Base-by-base conservation (phyloP, 1,284 basidiomycete genomes). In the Cryptococcus floricola region DNA sequence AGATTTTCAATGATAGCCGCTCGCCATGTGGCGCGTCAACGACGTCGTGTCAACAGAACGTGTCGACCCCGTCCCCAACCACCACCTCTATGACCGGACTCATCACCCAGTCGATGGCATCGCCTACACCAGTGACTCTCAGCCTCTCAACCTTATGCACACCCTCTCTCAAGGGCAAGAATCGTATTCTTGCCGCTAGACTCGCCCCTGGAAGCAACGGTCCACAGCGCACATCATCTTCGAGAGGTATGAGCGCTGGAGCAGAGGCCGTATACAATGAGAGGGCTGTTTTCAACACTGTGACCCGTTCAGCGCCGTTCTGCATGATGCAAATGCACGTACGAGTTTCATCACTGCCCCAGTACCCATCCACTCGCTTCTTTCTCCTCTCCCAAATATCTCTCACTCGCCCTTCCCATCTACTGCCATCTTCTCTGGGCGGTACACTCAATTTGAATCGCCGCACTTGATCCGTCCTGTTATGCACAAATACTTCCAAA, bases 401-500 rank as follows among this genome's bases (percentile, higher is more conserved):
- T 19, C 61, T 54, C n/a, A 68, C 54, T 9, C 58, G 55, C 16
- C 47, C 53, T 19, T 78, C 58, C 51, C 39, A 47, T 34, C 25
- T 38, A 8, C 7, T 18, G 14, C 42, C 43, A 13, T 41, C 77
- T 42, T 81, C 80, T 60, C 80, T 73, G 79, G 75, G 80, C 1
- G 87, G 87, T 69, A 84, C 85, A 23, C 82, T 84, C 27, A 92
- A 80, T 71, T 90, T 87, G 65, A 92, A 89, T 57, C 89, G 75
- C 57, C 88, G 79, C 50, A 85, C 85, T 80, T 86, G 84, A 49
- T 84, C 80, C n/a, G 85, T 87, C 71, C 86, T 85, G 69, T 93
- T 94, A 70, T 88, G 90, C 50, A 93, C 88, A 67, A 93, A 93
- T 5, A 93, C 86, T 64, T 94, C 90, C 61, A 93, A 74, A 42